phyloP scores from a whole-genome alignment of 768 basidiomycete genomes.

The Tylopilus balloui region DNA sequence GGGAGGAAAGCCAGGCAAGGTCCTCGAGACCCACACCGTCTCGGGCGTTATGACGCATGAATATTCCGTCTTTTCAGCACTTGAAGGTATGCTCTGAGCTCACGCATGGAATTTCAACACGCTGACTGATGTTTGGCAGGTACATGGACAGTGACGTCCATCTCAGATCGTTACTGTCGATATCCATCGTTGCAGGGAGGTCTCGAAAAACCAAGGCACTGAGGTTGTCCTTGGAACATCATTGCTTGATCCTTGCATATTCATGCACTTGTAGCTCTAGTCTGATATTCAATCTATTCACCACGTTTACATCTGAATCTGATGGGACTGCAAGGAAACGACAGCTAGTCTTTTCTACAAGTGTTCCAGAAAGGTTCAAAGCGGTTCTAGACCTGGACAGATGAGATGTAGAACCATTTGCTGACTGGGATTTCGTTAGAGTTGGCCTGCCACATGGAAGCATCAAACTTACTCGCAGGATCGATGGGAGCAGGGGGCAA shows the following conservation, averaged over 20 bases:
- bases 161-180: constrained; percentile 85
- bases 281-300: constrained; percentile 6
- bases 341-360: neutral
- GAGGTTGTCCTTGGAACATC: constrained; percentile 7
- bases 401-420: constrained; percentile 94
- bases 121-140: constrained; percentile 40
- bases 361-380: neutral
- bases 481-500: constrained; percentile 87
- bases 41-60: constrained; percentile 67
- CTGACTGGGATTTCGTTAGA: constrained; percentile 49
- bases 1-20: constrained; percentile 64
- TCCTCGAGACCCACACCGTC: constrained; percentile 90
- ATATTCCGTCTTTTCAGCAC: constrained; percentile 88
- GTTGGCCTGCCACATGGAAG: neutral
- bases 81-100: constrained; percentile 64
- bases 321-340: constrained; percentile 3
- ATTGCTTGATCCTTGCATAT: constrained; percentile 15
- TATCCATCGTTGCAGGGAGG: constrained; percentile 71
- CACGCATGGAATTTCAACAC: neutral
- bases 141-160: constrained; percentile 89
- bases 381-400: constrained; percentile 61
- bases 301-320: neutral
- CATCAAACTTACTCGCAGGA: constrained; percentile 64
- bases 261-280: constrained; percentile 27
- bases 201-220: constrained; percentile 34